These are phyloP conservation scores for Hirschioporus abietinus DNA, from an alignment of 768 basidiomycete species.

Conservation along the genomic window DNA sequence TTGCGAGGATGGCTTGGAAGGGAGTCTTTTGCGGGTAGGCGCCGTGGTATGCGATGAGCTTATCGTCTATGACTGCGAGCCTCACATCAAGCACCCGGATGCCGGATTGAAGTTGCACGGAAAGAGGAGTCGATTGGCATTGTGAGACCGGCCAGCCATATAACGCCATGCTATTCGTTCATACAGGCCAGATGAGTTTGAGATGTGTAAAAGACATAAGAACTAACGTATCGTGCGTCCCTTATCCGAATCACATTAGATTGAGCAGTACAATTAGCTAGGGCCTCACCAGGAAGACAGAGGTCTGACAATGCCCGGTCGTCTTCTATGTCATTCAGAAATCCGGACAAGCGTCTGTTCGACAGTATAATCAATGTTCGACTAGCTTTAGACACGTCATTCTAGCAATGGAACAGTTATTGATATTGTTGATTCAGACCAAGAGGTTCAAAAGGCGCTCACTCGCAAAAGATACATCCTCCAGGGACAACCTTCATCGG, in stretches of 20 bases:
- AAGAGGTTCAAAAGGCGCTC: neutral
- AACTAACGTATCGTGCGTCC: constrained; percentile 66
- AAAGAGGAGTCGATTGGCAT: constrained; percentile 72
- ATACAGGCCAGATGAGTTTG: neutral
- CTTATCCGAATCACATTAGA: constrained; percentile 21
- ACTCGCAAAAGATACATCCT: neutral
- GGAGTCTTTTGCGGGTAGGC: constrained; percentile 63
- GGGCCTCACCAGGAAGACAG: neutral
- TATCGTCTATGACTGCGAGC: constrained; percentile 56
- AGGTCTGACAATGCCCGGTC: neutral
- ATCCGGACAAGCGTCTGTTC: neutral
- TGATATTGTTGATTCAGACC: neutral
- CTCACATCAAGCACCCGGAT: constrained; percentile 82
- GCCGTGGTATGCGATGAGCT: constrained; percentile 78
- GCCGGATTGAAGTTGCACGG: constrained; percentile 66
- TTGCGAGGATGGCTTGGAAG: constrained; percentile 59
- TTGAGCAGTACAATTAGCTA: neutral
- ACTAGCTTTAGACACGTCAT: neutral
- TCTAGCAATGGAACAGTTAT: neutral
- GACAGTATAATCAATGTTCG: neutral
- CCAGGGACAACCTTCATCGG: neutral
- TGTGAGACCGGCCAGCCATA: constrained; percentile 85
- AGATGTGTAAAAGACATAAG: constrained; percentile 9
- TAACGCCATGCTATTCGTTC: constrained; percentile 60
- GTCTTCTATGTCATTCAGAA: neutral